These are phyloP conservation scores for Pleurotus djamor DNA, from an alignment of 768 basidiomycete species.

Conservation along the genomic window DNA sequence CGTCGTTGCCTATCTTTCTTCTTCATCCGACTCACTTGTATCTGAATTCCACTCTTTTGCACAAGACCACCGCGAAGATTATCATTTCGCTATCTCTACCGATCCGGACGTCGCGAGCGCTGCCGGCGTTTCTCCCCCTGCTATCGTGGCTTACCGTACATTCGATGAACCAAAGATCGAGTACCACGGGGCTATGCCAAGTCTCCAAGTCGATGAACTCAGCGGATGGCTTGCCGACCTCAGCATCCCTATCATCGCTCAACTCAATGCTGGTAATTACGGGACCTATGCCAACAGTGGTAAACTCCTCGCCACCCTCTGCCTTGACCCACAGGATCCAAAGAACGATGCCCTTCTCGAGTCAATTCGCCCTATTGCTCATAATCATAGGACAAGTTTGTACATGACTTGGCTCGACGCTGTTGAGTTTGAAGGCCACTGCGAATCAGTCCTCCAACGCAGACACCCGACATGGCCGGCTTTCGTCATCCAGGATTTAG, in stretches of 20 bases:
- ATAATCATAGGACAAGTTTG: slow-evolving; percentile 78
- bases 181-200: slow-evolving; percentile 63
- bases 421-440: slow-evolving; percentile 92
- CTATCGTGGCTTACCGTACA: slow-evolving; percentile 87
- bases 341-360: slow-evolving; percentile 65
- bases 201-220: slow-evolving; percentile 58
- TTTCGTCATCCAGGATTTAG: slow-evolving; percentile 89
- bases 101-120: slow-evolving; percentile 67
- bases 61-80: slow-evolving; percentile 87
- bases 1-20: slow-evolving; percentile 77
- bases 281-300: slow-evolving; percentile 73
- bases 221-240: slow-evolving; percentile 80
- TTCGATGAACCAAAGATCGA: slow-evolving; percentile 83
- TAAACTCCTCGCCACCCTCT: slow-evolving; percentile 93
- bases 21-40: slow-evolving; percentile 67
- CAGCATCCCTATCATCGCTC: slow-evolving; percentile 84
- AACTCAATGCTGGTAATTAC: slow-evolving; percentile 95
- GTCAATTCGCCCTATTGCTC: slow-evolving; percentile 71
- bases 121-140: slow-evolving; percentile 76
- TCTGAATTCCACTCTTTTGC: slow-evolving; percentile 79
- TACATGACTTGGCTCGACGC: slow-evolving; percentile 99
- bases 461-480: slow-evolving; percentile 85
- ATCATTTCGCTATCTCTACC: slow-evolving; percentile 85
- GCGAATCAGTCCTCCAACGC: slow-evolving; percentile 83
- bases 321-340: slow-evolving; percentile 77